Percentiles rank a stretch among this genome's conserved stretches.
Conservation (phyloP, 495 filamentous ascomycete species). For the Podospora anserina region DNA sequence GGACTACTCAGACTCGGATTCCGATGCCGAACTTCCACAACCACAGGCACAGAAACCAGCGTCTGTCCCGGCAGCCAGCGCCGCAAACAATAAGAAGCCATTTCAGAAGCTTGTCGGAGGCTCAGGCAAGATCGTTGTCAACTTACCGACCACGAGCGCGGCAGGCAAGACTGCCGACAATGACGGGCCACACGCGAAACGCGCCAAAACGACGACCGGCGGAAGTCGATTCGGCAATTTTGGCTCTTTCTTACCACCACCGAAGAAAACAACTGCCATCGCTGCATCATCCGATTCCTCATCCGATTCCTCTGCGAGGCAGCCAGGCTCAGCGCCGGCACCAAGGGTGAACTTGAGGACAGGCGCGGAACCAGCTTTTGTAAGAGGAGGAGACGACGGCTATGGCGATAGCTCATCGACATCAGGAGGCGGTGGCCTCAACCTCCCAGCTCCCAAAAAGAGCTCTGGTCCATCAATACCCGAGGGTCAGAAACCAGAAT, state of each 20-base stretch:
- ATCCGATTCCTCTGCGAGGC: constrained; percentile 11
- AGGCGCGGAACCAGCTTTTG: constrained; percentile 72
- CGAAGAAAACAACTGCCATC: constrained; percentile 54
- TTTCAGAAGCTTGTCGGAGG: constrained; percentile 72
- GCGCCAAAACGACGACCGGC: constrained; percentile 53
- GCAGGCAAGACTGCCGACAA: constrained; percentile 45
- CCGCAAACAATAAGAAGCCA: constrained; percentile 44
- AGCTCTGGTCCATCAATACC: constrained; percentile 39
- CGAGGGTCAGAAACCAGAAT: constrained; percentile 47
- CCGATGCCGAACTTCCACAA: constrained; percentile 57
- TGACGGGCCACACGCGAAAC: constrained; percentile 64
- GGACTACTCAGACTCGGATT: constrained; percentile 83
- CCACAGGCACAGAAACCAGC: constrained; percentile 27
- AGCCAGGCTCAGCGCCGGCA: constrained; percentile 39
- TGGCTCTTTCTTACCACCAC: constrained; percentile 82
- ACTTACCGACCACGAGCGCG: constrained; percentile 49
- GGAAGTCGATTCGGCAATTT: constrained; percentile 66
- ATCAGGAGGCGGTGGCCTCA: constrained; percentile 14
- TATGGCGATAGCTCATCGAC: constrained; percentile 7
- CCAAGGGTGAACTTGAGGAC: constrained; percentile 72
- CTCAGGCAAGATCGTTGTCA: constrained; percentile 68
- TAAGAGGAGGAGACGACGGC: constrained; percentile 47
- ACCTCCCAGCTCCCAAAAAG: constrained; percentile 30
- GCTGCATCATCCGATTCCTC: constrained; percentile 14
- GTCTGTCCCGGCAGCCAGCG: constrained; percentile 29